Evolutionary conservation across 2,329 filamentous ascomycete genomes (phyloP).

Genomic region (Peltaster fructicola): DNA sequence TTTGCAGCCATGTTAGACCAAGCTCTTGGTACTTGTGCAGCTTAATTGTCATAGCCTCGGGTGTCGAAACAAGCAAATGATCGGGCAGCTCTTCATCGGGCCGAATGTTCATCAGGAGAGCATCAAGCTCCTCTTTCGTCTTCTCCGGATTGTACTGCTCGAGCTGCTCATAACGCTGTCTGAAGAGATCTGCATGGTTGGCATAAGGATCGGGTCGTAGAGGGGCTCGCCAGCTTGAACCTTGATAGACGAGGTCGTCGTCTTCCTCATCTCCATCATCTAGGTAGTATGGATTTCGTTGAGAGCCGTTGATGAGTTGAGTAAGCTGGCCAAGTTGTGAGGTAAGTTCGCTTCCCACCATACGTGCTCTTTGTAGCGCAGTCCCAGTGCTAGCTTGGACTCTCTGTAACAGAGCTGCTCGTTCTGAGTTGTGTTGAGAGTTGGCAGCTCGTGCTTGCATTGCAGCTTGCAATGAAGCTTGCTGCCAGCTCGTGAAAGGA

Average conservation of each 20-base stretch:
- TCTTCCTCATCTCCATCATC: slow-evolving; percentile 12
- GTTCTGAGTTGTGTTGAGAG: slow-evolving; percentile 1
- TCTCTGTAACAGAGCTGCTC: neutral
- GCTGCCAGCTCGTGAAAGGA: neutral
- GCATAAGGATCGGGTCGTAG: slow-evolving; percentile 9
- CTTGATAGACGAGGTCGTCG: slow-evolving; percentile 8
- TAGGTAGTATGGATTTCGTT: slow-evolving; percentile 5
- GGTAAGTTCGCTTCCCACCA: neutral
- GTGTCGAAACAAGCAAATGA: slow-evolving; percentile 49
- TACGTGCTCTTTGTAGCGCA: neutral
- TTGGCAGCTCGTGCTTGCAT: slow-evolving; percentile 1
- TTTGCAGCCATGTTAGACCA: slow-evolving; percentile 58
- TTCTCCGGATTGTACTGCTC: slow-evolving; percentile 28
- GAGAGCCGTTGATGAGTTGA: slow-evolving; percentile 8
- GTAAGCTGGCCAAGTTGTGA: slow-evolving; percentile 7
- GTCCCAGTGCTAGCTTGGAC: neutral
- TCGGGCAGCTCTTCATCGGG: slow-evolving; percentile 40
- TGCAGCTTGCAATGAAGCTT: neutral
- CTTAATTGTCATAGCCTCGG: slow-evolving; percentile 46
- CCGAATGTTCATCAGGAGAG: slow-evolving; percentile 53
- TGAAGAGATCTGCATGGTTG: slow-evolving; percentile 12
- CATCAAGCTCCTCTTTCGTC: slow-evolving; percentile 49
- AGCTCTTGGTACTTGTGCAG: slow-evolving; percentile 72
- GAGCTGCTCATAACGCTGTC: slow-evolving; percentile 10
- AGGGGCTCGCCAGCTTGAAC: slow-evolving; percentile 5